These are phyloP conservation scores for Aspergillus ostianus DNA, from an alignment of 495 filamentous ascomycete species.

Conservation along the genomic window DNA sequence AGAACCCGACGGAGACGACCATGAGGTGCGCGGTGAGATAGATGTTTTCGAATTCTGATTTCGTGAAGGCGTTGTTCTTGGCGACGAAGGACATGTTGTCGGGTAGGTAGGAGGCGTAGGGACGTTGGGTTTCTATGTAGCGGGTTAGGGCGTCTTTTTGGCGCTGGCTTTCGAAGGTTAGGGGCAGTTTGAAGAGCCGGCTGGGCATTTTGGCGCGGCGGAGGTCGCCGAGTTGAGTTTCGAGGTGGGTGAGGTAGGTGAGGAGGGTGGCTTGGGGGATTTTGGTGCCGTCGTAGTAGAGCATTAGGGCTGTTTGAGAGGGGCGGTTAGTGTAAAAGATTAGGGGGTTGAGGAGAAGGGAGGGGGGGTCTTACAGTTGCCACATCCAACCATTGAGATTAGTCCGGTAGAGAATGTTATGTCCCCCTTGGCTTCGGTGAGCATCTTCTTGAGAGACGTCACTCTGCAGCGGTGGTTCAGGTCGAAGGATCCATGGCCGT, in stretches of 20 bases:
- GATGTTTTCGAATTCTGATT: conserved; percentile 43
- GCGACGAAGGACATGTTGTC: conserved; percentile 58
- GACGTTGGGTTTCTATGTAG: conserved; percentile 58
- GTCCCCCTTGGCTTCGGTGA: conserved; percentile 30
- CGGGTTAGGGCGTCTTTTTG: conserved; percentile 49
- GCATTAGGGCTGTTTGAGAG: conserved; percentile 33
- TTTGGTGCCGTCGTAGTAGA: conserved; percentile 47
- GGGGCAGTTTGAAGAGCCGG: conserved; percentile 52
- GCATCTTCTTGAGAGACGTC: conserved; percentile 43
- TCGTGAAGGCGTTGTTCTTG: conserved; percentile 54
- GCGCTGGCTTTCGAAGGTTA: conserved; percentile 51
- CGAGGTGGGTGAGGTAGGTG: conserved; percentile 26
- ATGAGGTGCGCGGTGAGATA: conserved; percentile 49
- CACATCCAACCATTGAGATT: conserved; percentile 48
- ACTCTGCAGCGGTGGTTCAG: conserved; percentile 51
- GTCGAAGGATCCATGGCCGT: conserved; percentile 48
- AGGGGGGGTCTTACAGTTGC: conserved; percentile 33
- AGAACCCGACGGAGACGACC: conserved; percentile 57
- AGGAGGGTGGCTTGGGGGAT: conserved; percentile 36
- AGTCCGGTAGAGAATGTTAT: conserved; percentile 38
- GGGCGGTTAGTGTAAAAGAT: not conserved
- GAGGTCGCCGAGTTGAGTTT: conserved; percentile 34
- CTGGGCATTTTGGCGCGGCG: conserved; percentile 46
- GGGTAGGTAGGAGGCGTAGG: conserved; percentile 56
- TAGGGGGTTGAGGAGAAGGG: not conserved